Percentiles rank a stretch among this genome's conserved stretches.
These are phyloP conservation scores for Lentinula detonsa DNA, from an alignment of 768 basidiomycete species.

Conservation along the genomic window DNA sequence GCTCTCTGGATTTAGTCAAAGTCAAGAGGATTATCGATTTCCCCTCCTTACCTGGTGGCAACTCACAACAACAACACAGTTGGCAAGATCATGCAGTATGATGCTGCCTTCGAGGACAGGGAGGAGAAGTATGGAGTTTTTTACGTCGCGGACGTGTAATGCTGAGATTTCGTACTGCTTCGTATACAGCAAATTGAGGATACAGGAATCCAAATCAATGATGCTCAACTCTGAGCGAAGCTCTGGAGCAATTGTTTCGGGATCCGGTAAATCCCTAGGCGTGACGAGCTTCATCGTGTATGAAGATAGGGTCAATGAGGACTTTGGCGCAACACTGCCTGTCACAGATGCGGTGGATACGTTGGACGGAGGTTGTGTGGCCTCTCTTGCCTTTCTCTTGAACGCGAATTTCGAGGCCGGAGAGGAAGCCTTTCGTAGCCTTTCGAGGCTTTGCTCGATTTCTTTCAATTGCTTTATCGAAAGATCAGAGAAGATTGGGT, in stretches of 20 bases:
- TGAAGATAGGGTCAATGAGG: constrained; percentile 31
- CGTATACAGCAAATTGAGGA: constrained; percentile 45
- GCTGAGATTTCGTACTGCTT: constrained; percentile 36
- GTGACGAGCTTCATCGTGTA: constrained; percentile 44
- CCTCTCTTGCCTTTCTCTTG: constrained; percentile 37
- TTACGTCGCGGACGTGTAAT: constrained; percentile 58
- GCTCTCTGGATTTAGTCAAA: background rate
- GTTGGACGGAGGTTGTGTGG: constrained; percentile 10
- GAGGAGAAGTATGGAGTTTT: constrained; percentile 57
- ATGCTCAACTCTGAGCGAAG: constrained; percentile 50
- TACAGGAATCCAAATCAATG: constrained; percentile 57
- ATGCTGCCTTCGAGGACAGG: constrained; percentile 67
- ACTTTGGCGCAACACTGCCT: background rate
- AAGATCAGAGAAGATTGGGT: constrained; percentile 9
- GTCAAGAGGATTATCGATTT: background rate
- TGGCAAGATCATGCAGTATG: constrained; percentile 56
- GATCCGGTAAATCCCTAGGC: constrained; percentile 28
- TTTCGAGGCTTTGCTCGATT: constrained; percentile 51
- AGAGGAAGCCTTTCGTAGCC: constrained; percentile 21
- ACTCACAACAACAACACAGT: constrained; percentile 62
- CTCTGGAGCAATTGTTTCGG: constrained; percentile 25
- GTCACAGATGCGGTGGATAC: background rate
- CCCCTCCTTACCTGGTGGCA: constrained; percentile 68
- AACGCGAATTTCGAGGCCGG: constrained; percentile 65
- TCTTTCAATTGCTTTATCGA: constrained; percentile 55